Conservation (phyloP, 176 grass and related monocot species). For the Poa annua region DNA sequence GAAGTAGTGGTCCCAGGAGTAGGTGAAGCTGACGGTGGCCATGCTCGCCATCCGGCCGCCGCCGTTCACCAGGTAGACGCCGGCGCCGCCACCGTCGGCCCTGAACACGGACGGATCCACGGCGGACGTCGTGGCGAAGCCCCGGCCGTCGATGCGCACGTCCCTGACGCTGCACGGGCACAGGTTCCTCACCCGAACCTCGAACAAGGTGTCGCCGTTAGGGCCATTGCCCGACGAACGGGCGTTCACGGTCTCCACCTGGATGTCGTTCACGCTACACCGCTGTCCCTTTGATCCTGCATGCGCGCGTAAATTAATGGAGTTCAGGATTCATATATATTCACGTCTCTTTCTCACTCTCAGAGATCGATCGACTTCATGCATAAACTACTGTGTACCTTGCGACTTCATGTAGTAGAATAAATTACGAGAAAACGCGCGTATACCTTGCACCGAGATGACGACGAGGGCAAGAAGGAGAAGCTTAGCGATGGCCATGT, state of each 20-base stretch:
- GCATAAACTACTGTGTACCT: too few species aligned
- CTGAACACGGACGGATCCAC: constrained; percentile 64
- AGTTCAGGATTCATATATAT: background rate
- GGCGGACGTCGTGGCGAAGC: constrained; percentile 50
- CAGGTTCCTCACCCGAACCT: constrained; percentile 69
- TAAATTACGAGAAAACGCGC: background rate
- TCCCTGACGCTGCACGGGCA: constrained; percentile 55
- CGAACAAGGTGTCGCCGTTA: constrained; percentile 51
- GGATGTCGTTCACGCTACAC: constrained; percentile 50
- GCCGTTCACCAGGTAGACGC: constrained; percentile 56
- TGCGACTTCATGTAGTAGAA: too few species aligned
- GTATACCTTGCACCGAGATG: background rate
- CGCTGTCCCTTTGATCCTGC: constrained; percentile 32
- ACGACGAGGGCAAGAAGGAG: background rate
- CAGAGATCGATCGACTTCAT: too few species aligned
- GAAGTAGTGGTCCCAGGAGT: constrained; percentile 75
- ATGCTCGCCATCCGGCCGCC: constrained; percentile 52
- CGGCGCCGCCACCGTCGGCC: constrained; percentile 13
- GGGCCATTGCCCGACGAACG: background rate
- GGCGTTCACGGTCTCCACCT: constrained; percentile 59
- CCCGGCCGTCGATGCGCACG: constrained; percentile 47
- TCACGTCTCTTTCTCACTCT: too few species aligned
- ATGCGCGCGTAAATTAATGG: too few species aligned
- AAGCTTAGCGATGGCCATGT: background rate
- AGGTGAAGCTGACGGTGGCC: constrained; percentile 57